phyloP scores from a whole-genome alignment of 2,329 filamentous ascomycete species.

The Fusarium foetens region DNA sequence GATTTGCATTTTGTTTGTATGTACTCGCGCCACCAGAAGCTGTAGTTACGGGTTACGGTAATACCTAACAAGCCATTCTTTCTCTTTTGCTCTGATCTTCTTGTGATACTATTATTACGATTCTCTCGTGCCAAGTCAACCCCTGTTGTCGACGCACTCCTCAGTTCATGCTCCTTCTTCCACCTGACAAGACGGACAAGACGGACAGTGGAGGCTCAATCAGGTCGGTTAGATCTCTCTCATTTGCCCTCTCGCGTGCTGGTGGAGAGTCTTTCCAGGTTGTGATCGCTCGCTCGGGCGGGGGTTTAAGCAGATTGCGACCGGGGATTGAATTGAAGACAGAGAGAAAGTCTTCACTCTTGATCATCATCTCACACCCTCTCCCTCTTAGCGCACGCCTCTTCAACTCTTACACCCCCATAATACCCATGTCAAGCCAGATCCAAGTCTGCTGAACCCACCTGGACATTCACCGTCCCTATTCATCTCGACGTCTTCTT shows the following conservation, averaged over 20 bases:
- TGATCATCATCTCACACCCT: neutral
- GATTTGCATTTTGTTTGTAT: conserved; percentile 7
- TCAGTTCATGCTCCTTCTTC: conserved; percentile 28
- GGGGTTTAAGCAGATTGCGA: conserved; percentile 44
- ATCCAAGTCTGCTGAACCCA: conserved; percentile 32
- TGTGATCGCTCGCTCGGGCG: conserved; percentile 41
- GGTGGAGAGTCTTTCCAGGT: conserved; percentile 34
- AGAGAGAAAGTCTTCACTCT: neutral
- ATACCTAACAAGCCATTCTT: neutral
- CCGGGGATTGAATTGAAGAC: conserved; percentile 9
- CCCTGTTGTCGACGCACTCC: conserved; percentile 35
- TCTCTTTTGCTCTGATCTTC: neutral
- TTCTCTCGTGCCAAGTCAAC: conserved; percentile 3
- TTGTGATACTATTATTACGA: neutral
- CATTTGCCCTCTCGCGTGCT: conserved; percentile 43
- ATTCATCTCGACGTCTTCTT: conserved; percentile 36
- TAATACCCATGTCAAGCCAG: conserved; percentile 31
- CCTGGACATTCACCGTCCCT: conserved; percentile 34
- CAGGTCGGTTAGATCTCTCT: conserved; percentile 42
- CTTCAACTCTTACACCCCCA: neutral
- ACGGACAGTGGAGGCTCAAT: conserved; percentile 15
- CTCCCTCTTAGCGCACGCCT: conserved; percentile 5
- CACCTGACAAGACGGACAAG: conserved; percentile 4
- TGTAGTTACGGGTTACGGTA: neutral
- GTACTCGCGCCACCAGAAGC: conserved; percentile 6